These are phyloP conservation scores for Aureobasidium mangrovei DNA, from an alignment of 2,329 filamentous ascomycete species.

Conservation along the genomic window DNA sequence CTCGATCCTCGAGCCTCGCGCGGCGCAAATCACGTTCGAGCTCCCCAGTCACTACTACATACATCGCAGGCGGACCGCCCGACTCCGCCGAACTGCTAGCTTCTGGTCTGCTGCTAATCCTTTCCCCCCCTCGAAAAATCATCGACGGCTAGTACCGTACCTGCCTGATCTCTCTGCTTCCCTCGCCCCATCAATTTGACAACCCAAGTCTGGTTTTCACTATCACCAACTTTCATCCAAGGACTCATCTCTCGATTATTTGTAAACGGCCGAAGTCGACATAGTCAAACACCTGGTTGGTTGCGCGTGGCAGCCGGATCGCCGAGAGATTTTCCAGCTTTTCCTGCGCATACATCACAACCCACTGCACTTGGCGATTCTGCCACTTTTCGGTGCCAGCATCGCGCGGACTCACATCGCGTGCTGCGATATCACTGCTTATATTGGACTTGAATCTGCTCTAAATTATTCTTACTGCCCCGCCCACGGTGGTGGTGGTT, in stretches of 20 bases:
- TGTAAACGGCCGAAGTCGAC: too few species aligned
- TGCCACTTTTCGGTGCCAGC: not conserved
- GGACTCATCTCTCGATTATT: not conserved
- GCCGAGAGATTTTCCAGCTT: constrained; percentile 10
- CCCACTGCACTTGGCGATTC: not conserved
- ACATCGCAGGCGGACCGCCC: constrained; percentile 1
- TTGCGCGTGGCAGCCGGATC: not conserved
- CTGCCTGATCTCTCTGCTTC: not conserved
- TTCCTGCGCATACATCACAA: not conserved
- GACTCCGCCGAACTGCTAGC: constrained; percentile 4
- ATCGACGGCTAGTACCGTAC: not conserved
- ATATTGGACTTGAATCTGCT: not conserved
- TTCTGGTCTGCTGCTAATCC: constrained; percentile 1
- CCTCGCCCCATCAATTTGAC: not conserved
- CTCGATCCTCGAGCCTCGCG: too few species aligned
- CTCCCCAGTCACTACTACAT: not conserved
- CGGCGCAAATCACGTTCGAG: not conserved
- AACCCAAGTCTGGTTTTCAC: not conserved
- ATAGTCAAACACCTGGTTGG: not conserved
- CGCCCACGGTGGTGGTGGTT: constrained; percentile 1
- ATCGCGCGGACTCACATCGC: not conserved
- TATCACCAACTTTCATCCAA: not conserved
- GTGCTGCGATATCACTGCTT: not conserved
- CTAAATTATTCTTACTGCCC: not conserved
- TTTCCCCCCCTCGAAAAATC: not conserved